Percentiles rank a stretch among this genome's conserved stretches.
phyloP scores from a whole-genome alignment of 305 asterid species.

The Fraxinus sp. region DNA sequence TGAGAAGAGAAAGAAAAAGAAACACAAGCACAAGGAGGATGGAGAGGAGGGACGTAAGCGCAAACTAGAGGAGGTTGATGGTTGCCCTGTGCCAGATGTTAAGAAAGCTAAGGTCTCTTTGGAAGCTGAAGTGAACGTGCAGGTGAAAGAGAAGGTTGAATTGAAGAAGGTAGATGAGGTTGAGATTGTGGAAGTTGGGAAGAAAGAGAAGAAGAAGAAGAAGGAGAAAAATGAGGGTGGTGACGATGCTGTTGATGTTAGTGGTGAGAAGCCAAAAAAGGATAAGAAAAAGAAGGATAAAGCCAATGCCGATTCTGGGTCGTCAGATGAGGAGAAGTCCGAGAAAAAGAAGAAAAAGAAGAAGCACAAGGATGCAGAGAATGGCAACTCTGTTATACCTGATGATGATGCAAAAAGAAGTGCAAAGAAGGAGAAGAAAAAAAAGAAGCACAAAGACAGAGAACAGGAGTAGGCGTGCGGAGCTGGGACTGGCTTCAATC shows the following conservation, averaged over 20 bases:
- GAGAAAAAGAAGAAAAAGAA: slow-evolving; percentile 62
- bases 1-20: slow-evolving; percentile 47
- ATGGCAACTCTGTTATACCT: slow-evolving; percentile 25
- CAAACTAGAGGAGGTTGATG: slow-evolving; percentile 50
- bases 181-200: slow-evolving; percentile 33
- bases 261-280: slow-evolving; percentile 35
- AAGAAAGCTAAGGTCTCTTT: slow-evolving; percentile 53
- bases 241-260: slow-evolving; percentile 25
- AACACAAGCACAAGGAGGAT: slow-evolving; percentile 50
- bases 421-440: slow-evolving; percentile 30
- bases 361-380: slow-evolving; percentile 47
- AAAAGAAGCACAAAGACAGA: slow-evolving; percentile 30
- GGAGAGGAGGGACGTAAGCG: slow-evolving; percentile 61
- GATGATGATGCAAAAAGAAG: slow-evolving; percentile 29
- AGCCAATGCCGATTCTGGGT: slow-evolving; percentile 26
- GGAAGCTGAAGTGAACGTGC: slow-evolving; percentile 30
- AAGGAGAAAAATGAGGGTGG: slow-evolving; percentile 28
- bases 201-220: slow-evolving; percentile 19
- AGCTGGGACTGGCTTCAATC: neutral
- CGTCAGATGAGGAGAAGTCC: slow-evolving; percentile 45
- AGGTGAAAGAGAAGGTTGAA: slow-evolving; percentile 13
- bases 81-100: slow-evolving; percentile 43
- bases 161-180: slow-evolving; percentile 21
- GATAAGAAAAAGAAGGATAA: slow-evolving; percentile 49
- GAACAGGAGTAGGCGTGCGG: neutral